Percentiles rank a stretch among this genome's conserved stretches.
These are phyloP conservation scores for Aureobasidium sp. DNA, from an alignment of 2,329 filamentous ascomycete genomes.

Conservation along the genomic window DNA sequence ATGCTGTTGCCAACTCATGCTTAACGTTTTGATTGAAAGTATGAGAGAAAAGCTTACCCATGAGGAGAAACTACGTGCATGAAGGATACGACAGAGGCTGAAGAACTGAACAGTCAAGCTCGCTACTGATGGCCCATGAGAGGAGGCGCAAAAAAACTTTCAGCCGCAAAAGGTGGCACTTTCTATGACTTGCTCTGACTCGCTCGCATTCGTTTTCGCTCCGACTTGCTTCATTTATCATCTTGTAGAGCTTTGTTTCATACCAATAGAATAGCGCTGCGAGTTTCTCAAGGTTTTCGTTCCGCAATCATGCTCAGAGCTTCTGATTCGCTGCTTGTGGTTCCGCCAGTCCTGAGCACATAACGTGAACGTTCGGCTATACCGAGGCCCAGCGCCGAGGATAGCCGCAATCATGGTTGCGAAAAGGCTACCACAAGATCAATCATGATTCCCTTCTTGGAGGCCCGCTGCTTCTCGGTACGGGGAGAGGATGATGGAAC, in stretches of 20 bases:
- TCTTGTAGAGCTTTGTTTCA: not conserved
- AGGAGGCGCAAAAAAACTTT: not conserved
- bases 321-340: not conserved
- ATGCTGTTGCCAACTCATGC: not conserved
- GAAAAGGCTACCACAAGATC: not conserved
- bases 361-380: too few species aligned
- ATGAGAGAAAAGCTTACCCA: not conserved
- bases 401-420: not conserved
- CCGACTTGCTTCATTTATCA: not conserved
- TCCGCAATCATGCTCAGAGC: not conserved
- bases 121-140: too few species aligned
- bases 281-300: not conserved
- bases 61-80: not conserved
- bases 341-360: not conserved
- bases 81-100: not conserved
- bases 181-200: not conserved
- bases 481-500: conserved; percentile 61
- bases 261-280: not conserved
- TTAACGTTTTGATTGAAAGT: not conserved
- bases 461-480: not conserved
- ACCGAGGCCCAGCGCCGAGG: too few species aligned
- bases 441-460: not conserved
- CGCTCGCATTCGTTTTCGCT: not conserved
- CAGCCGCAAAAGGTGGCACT: not conserved
- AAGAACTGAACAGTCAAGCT: not conserved